These are phyloP conservation scores for Euphorbia neoarborescens DNA, from an alignment of 441 rosid species.

Conservation along the genomic window DNA sequence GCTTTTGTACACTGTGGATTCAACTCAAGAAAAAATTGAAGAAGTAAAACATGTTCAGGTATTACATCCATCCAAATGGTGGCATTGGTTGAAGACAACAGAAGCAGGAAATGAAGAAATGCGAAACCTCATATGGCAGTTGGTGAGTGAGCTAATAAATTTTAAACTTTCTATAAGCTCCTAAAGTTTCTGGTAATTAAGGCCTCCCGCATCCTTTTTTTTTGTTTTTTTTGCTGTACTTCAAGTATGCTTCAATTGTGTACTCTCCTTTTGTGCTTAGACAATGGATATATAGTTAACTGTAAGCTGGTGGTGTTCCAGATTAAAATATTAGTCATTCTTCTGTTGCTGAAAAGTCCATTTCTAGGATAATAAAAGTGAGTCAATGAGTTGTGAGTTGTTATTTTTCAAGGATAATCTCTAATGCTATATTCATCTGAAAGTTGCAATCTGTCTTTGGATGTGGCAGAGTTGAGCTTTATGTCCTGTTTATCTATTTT, in stretches of 20 bases:
- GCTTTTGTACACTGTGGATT: conserved; percentile 73
- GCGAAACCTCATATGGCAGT: conserved; percentile 72
- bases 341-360: neutral
- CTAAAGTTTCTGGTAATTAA: conserved; percentile 9
- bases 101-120: conserved; percentile 81
- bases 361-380: neutral
- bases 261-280: neutral
- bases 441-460: neutral
- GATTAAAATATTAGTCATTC: neutral
- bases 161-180: conserved; percentile 1
- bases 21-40: conserved; percentile 44
- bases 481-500: neutral
- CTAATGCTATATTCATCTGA: neutral
- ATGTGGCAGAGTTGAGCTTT: neutral
- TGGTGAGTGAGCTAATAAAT: conserved; percentile 41
- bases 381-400: neutral
- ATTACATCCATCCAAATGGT: conserved; percentile 85
- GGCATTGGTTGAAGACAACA: conserved; percentile 94
- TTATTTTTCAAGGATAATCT: conserved; percentile 3
- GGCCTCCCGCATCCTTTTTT: neutral
- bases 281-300: neutral
- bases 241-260: neutral
- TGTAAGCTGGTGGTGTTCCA: neutral
- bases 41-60: conserved; percentile 50
- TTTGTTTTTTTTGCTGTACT: conserved; percentile 3